These are phyloP conservation scores for Puccinia polysora DNA, from an alignment of 1,284 basidiomycete species.

Conservation along the genomic window DNA sequence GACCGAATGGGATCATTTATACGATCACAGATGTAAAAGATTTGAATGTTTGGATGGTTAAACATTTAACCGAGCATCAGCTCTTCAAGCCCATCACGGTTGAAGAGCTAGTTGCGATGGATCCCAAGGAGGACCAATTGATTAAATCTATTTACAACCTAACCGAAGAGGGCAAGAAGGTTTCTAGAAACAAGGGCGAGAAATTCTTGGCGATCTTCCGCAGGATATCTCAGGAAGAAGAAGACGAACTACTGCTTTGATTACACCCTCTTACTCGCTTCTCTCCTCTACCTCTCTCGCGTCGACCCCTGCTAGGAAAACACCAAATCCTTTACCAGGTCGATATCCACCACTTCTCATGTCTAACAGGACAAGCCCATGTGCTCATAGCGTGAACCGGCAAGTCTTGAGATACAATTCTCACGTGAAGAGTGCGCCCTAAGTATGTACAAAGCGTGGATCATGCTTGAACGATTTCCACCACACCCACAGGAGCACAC, in stretches of 20 bases:
- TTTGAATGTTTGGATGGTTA: conserved; percentile 90
- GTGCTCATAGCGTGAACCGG: too few relatives aligned
- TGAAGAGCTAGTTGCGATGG: conserved; percentile 62
- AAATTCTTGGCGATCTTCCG: conserved; percentile 84
- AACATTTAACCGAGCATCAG: conserved; percentile 77
- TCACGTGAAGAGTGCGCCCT: too few relatives aligned
- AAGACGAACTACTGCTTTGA: conserved; percentile 10
- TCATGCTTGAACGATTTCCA: too few relatives aligned
- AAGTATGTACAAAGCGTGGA: too few relatives aligned
- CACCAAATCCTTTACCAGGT: too few relatives aligned
- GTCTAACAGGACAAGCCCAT: too few relatives aligned
- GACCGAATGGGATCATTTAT: conserved; percentile 87
- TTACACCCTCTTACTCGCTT: neutral
- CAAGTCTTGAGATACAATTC: too few relatives aligned
- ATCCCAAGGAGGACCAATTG: conserved; percentile 59
- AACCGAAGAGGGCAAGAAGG: conserved; percentile 96
- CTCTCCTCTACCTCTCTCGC: neutral
- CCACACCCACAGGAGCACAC: too few relatives aligned
- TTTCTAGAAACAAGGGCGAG: conserved; percentile 80
- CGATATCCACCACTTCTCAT: too few relatives aligned
- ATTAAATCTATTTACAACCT: conserved; percentile 74
- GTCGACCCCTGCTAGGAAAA: too few relatives aligned
- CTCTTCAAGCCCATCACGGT: conserved; percentile 77
- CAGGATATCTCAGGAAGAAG: conserved; percentile 45
- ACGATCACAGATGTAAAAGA: conserved; percentile 97